These are phyloP conservation scores for Aspergillus fumigatiaffinis DNA, from an alignment of 2,329 filamentous ascomycete genomes.

Conservation along the genomic window DNA sequence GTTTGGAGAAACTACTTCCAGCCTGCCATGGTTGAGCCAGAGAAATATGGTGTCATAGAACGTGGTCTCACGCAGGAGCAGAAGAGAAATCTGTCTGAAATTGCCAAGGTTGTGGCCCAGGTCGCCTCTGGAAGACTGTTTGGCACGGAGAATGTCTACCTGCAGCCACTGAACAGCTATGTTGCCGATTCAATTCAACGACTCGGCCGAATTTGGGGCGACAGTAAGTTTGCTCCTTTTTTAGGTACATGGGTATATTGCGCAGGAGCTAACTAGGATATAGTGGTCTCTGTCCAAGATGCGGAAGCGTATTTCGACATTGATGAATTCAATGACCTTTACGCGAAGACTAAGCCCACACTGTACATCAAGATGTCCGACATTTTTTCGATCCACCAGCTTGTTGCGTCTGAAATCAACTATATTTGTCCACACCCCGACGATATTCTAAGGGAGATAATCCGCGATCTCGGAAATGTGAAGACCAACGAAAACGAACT, in stretches of 20 bases:
- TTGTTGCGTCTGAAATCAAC: slow-evolving; percentile 75
- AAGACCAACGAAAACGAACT: slow-evolving; percentile 96
- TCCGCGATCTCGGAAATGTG: slow-evolving; percentile 90
- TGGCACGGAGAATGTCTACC: slow-evolving; percentile 89
- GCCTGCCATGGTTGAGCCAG: slow-evolving; percentile 81
- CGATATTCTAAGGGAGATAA: slow-evolving; percentile 83
- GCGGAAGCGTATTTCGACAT: slow-evolving; percentile 94
- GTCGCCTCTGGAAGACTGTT: slow-evolving; percentile 85
- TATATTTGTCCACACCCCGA: slow-evolving; percentile 75
- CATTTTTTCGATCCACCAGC: slow-evolving; percentile 91
- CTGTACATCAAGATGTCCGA: slow-evolving; percentile 99
- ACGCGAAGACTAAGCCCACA: slow-evolving; percentile 92
- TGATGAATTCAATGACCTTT: slow-evolving; percentile 97
- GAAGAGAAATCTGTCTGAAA: slow-evolving; percentile 85
- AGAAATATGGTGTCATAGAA: slow-evolving; percentile 90
- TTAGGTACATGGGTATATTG: background rate
- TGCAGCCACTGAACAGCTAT: slow-evolving; percentile 92
- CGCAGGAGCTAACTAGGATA: slow-evolving; percentile 29
- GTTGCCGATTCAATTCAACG: slow-evolving; percentile 79
- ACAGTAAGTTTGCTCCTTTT: slow-evolving; percentile 44
- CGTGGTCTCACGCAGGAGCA: slow-evolving; percentile 84
- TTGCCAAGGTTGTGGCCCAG: slow-evolving; percentile 87
- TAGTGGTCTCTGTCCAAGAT: slow-evolving; percentile 76
- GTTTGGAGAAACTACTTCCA: slow-evolving; percentile 92
- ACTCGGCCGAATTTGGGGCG: slow-evolving; percentile 68